A percentile compares a stretch with the other conserved stretches of the same genome.
Evolutionary conservation across 1,139 yeast species (phyloP).

Genomic region (Hyphopichia fennica): DNA sequence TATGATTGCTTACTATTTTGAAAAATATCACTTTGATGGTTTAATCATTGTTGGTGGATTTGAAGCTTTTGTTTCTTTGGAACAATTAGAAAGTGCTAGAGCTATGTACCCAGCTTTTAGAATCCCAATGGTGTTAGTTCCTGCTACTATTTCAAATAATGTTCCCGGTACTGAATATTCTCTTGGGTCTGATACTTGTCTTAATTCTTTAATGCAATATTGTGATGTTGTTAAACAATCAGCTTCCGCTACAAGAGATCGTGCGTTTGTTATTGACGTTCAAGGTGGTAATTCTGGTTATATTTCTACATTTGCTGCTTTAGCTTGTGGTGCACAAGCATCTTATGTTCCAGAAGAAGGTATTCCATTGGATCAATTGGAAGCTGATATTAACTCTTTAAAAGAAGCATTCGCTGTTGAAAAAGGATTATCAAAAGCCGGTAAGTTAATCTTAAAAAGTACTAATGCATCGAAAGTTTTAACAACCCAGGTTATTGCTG

Average conservation of each 20-base stretch:
- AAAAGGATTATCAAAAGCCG: slow-evolving; percentile 64
- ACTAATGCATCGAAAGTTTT: slow-evolving; percentile 83
- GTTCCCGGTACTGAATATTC: slow-evolving; percentile 86
- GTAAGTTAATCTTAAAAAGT: slow-evolving; percentile 82
- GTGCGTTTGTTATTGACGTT: slow-evolving; percentile 81
- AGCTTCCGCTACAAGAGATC: slow-evolving; percentile 75
- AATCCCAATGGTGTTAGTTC: slow-evolving; percentile 76
- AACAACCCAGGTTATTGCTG: slow-evolving; percentile 77
- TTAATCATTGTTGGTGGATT: slow-evolving; percentile 76
- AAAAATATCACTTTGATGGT: slow-evolving; percentile 72
- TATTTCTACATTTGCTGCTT: slow-evolving; percentile 67
- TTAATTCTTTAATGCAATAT: slow-evolving; percentile 70
- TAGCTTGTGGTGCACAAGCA: slow-evolving; percentile 73
- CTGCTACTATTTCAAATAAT: slow-evolving; percentile 81
- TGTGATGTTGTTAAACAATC: slow-evolving; percentile 79
- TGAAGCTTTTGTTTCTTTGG: slow-evolving; percentile 72
- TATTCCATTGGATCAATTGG: slow-evolving; percentile 55
- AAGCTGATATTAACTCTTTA: slow-evolving; percentile 60
- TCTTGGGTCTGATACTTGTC: slow-evolving; percentile 75
- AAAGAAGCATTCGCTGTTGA: slow-evolving; percentile 58
- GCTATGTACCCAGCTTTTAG: slow-evolving; percentile 67
- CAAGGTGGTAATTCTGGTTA: slow-evolving; percentile 86
- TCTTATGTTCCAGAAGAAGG: slow-evolving; percentile 77
- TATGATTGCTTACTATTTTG: slow-evolving; percentile 73
- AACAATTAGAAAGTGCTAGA: slow-evolving; percentile 66